Percentiles rank a stretch among this genome's conserved stretches.
Evolutionary conservation across 2,329 filamentous ascomycete species (phyloP).

Genomic region (Neocatenulostroma microsporum): DNA sequence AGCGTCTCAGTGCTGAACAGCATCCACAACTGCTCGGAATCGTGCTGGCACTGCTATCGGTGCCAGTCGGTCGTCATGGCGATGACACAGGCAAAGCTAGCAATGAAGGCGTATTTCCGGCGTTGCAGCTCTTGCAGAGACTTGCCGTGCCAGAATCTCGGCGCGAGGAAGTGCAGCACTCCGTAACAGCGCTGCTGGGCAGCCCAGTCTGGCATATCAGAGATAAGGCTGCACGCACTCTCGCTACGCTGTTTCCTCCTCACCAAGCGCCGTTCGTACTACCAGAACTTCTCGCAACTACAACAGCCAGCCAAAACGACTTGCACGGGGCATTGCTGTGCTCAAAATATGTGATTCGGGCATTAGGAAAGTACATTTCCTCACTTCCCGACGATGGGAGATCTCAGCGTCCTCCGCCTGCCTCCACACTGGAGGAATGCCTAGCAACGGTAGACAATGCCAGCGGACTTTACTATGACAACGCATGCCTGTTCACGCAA

Average conservation of each 20-base stretch:
- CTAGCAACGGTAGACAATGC: too few relatives aligned
- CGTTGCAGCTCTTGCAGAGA: slow-evolving; percentile 70
- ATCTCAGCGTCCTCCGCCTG: too few relatives aligned
- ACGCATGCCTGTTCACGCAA: too few relatives aligned
- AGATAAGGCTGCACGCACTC: slow-evolving; percentile 68
- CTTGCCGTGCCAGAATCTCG: slow-evolving; percentile 56
- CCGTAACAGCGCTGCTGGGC: slow-evolving; percentile 56
- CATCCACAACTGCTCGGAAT: slow-evolving; percentile 59
- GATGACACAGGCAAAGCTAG: slow-evolving; percentile 5
- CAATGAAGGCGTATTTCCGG: slow-evolving; percentile 68
- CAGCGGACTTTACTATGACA: too few relatives aligned
- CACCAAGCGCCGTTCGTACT: slow-evolving; percentile 9
- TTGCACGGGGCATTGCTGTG: slow-evolving; percentile 29
- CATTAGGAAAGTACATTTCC: too few relatives aligned
- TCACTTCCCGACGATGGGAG: too few relatives aligned
- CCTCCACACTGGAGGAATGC: too few relatives aligned
- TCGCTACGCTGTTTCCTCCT: slow-evolving; percentile 34
- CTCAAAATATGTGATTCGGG: slow-evolving; percentile 19
- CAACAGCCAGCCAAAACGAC: slow-evolving; percentile 19
- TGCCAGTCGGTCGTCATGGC: slow-evolving; percentile 8
- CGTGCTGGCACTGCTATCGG: slow-evolving; percentile 52
- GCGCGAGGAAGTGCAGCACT: slow-evolving; percentile 47
- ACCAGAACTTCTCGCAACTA: slow-evolving; percentile 7
- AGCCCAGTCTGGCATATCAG: slow-evolving; percentile 73
- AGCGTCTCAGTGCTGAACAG: slow-evolving; percentile 61